A percentile compares a stretch with the other conserved stretches of the same genome.
phyloP scores from a whole-genome alignment of 2,329 filamentous ascomycete species.

The Diaporthe aspalathi region DNA sequence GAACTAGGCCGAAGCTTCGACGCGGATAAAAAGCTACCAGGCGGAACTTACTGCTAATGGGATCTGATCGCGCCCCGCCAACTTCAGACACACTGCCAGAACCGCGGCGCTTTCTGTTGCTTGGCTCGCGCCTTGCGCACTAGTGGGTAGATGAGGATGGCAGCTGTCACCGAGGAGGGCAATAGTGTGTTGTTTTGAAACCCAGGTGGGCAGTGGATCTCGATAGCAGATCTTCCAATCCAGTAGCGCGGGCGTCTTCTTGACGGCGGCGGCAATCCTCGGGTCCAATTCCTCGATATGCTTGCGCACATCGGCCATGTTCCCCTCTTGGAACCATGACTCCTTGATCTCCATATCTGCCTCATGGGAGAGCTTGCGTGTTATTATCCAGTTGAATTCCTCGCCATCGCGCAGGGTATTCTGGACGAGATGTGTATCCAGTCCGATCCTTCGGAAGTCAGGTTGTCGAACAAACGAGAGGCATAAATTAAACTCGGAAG shows the following conservation, averaged over 20 bases:
- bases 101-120: constrained; percentile 64
- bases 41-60: constrained; percentile 50
- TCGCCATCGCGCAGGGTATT: constrained; percentile 56
- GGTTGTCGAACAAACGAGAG: not conserved
- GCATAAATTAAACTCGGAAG: constrained; percentile 11
- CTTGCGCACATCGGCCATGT: constrained; percentile 56
- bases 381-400: constrained; percentile 61
- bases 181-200: constrained; percentile 61
- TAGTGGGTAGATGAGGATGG: constrained; percentile 65
- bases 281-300: constrained; percentile 55
- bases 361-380: constrained; percentile 55
- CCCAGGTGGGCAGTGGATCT: constrained; percentile 64
- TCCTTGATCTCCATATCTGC: constrained; percentile 58
- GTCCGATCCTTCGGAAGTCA: constrained; percentile 49
- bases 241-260: constrained; percentile 56
- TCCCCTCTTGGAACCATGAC: constrained; percentile 60
- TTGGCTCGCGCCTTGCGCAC: constrained; percentile 64
- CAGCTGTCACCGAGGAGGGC: constrained; percentile 65
- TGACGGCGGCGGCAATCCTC: constrained; percentile 57
- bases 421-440: constrained; percentile 57
- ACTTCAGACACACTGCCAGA: constrained; percentile 56
- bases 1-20: not conserved
- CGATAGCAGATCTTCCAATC: constrained; percentile 68
- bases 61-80: constrained; percentile 55
- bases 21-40: not conserved